Evolutionary conservation across 2,329 filamentous ascomycete species (phyloP), one percentile per base, ranked within the genome.

Genomic region (Alternaria brassicae): DNA sequence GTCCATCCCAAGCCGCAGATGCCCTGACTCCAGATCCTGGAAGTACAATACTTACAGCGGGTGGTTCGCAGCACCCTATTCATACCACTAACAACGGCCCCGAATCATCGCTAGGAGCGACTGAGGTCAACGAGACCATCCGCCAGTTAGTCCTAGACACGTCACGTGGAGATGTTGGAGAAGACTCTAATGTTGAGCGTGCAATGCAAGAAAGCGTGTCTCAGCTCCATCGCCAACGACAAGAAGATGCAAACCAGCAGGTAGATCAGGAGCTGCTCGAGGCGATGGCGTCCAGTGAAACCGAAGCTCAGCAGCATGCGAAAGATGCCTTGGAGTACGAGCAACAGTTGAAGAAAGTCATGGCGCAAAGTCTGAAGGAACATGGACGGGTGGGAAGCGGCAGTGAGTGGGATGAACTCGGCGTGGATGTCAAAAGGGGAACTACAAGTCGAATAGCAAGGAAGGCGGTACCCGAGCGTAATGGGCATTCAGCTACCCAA

Each of bases 271-370:
- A 66, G 34, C 37, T 67, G 15, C 56, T 48, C 41, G 61, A 60
- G 27, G 67, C 64, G 17, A 56, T 69, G 42, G 63, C 62, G 23
- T 55, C 59, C 10, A 65, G 65, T 15, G 55, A 67, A 50, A 49
- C 49, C 9, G 41, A 60, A 53, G 53, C 49, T 19, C 53, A 55
- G 21, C 49, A 19, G 21, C 34, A 52, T 4, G 56, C 27, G 34
- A 44, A 32, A 6, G 51, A 54, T 37, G n/a, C 50, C 6, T 21
- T 44, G 6, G 62, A 59, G 27, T 58, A 60, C 19, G 28, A 47
- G 15, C 2, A 47, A 1, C 28, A 34, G 12, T 12, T 47, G 28
- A 47, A 47, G 3, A 28, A 34, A 32, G 28, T 32, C 19, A 47
- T 47, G 12, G 28, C 44, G 9, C 44, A 47, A 3, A 47, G 44